phyloP scores from a whole-genome alignment of 2,329 filamentous ascomycete genomes.

The Pseudocercospora fijiensis region DNA sequence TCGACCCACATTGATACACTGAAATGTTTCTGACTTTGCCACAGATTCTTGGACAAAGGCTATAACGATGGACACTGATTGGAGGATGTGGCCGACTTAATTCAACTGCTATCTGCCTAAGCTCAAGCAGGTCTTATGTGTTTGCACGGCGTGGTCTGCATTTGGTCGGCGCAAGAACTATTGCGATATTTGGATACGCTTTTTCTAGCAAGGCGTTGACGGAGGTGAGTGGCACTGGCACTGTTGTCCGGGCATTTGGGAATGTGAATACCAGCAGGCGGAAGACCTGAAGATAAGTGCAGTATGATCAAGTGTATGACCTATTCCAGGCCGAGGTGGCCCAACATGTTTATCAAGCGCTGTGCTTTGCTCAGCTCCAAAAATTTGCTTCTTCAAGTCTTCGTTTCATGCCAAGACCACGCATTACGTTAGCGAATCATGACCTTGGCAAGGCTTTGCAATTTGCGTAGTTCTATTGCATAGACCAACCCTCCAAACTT shows the following conservation, averaged over 20 bases:
- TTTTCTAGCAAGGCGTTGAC: background rate
- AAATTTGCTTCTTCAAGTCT: too few relatives aligned
- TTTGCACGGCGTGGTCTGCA: background rate
- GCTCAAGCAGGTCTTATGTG: background rate
- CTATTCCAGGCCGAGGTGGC: background rate
- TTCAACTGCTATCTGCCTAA: background rate
- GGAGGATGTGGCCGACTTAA: background rate
- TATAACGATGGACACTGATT: conserved; percentile 16
- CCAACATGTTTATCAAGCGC: background rate
- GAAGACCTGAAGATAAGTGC: background rate
- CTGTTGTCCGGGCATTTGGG: conserved; percentile 5
- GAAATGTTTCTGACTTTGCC: background rate
- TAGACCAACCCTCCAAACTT: background rate
- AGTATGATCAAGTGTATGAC: background rate
- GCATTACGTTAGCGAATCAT: background rate
- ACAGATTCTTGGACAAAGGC: conserved; percentile 20
- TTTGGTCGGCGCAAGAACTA: background rate
- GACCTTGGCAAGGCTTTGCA: background rate
- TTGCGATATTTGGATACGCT: conserved; percentile 1
- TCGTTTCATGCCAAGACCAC: background rate
- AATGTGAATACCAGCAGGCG: background rate
- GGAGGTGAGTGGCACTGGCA: too few relatives aligned
- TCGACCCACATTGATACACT: background rate
- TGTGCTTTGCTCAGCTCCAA: background rate
- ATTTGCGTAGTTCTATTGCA: background rate